Evolutionary conservation across 2,329 filamentous ascomycete species (phyloP), one percentile per base, ranked within the genome.

Genomic region (Golovinomyces cichoracearum): DNA sequence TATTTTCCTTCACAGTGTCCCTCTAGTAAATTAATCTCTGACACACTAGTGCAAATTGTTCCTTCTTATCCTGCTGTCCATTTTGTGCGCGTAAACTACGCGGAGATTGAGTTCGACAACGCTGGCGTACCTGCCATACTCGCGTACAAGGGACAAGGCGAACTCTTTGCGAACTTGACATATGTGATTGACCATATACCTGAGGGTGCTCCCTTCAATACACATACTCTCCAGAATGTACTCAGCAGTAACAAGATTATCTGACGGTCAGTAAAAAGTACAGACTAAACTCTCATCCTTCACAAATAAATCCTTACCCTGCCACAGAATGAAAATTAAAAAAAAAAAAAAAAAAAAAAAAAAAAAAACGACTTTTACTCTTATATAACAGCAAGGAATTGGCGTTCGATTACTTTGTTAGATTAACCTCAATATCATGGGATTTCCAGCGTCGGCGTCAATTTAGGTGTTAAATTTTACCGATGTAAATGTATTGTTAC

Each of bases 31-130:
- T 72, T 83, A 50, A 79, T 94, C 52, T 83, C 93, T 61, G 71
- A 76, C 37, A 85, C 81, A 47, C 69, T 98, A 56, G 66, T 70
- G 48, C 79, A 80, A 1, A 70, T 95, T 25, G 84, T 93, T 38
- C 68, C 71, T 52, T 68, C 73, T 51, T 69, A 93, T 60, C 70
- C 74, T 21, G 72, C 76, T 9, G 73, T 82, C 29, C 83, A 83
- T 59, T 95, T 98, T 60, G 73, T 95, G 65, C 92, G 88, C 65
- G 73, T 95, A 45, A 79, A 93, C 63, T 83, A 84, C 61, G 78
- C 82, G 53, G 86, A 93, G 50, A 92, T 93, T 33, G 86, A 95
- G 62, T 93, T 95, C 69, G 84, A 94, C 61, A 76, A 81, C 50
- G 81, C 85, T 27, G 79, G 80, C 42, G 81, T 93, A 1, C 90